A percentile compares a stretch with the other conserved stretches of the same genome.
These are phyloP conservation scores for Lachnellula arida DNA, from an alignment of 2,329 filamentous ascomycete genomes.

Conservation along the genomic window DNA sequence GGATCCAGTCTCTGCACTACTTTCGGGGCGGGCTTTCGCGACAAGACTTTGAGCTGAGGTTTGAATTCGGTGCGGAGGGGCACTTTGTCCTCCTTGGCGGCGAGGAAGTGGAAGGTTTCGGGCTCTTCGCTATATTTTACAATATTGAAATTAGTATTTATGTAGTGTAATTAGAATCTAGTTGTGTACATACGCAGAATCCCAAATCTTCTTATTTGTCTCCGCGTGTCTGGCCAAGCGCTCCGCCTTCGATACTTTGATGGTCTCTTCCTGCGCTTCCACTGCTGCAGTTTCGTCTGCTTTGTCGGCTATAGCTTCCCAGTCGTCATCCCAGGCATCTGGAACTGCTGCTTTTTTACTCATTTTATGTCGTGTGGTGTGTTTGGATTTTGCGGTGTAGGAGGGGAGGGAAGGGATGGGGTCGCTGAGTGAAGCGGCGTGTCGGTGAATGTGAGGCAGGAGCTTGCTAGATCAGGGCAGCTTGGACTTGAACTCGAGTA, in stretches of 20 bases:
- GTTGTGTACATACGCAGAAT: conserved; percentile 64
- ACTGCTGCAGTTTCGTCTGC: conserved; percentile 27
- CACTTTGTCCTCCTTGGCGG: conserved; percentile 53
- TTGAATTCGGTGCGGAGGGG: conserved; percentile 71
- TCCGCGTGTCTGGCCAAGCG: conserved; percentile 76
- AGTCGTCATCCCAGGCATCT: conserved; percentile 86
- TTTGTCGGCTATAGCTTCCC: conserved; percentile 72
- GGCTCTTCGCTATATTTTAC: conserved; percentile 51
- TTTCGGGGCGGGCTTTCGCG: conserved; percentile 67
- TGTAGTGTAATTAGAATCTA: neutral
- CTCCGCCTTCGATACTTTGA: conserved; percentile 65
- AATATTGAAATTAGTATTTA: neutral
- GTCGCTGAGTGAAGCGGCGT: conserved; percentile 1
- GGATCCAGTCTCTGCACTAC: conserved; percentile 55
- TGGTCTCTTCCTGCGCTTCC: conserved; percentile 18
- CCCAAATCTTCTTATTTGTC: conserved; percentile 81
- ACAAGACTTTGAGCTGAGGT: conserved; percentile 77
- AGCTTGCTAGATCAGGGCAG: neutral
- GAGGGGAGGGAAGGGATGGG: neutral
- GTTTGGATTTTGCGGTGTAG: neutral
- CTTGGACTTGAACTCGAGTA: neutral
- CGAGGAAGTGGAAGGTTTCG: conserved; percentile 70
- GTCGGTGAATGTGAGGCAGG: conserved; percentile 3
- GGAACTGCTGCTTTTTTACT: conserved; percentile 47
- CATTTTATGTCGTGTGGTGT: conserved; percentile 20